Evolutionary conservation across 2,329 filamentous ascomycete species (phyloP).

Genomic region (Paraphoma sp.): DNA sequence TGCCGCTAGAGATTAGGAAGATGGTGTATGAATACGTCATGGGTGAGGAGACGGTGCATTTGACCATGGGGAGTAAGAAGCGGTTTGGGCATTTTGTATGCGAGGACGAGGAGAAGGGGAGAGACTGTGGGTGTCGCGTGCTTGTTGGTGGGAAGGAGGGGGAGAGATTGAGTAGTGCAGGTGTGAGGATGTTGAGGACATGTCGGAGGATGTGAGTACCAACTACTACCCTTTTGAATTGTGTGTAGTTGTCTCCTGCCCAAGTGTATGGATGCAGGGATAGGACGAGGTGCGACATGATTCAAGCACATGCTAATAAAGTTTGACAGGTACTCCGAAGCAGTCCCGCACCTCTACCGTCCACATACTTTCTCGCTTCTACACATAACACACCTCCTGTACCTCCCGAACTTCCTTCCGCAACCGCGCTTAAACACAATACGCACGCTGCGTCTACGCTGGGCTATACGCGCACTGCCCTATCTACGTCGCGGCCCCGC

Average conservation of each 20-base stretch:
- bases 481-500: conserved; percentile 32
- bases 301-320: background rate
- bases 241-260: background rate
- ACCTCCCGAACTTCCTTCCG: conserved; percentile 37
- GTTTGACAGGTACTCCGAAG: conserved; percentile 38
- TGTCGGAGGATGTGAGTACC: conserved; percentile 40
- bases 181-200: conserved; percentile 22
- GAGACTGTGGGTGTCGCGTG: conserved; percentile 37
- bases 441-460: conserved; percentile 37
- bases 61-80: conserved; percentile 37
- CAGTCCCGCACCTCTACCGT: conserved; percentile 36
- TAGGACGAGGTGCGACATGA: background rate
- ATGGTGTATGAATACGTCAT: conserved; percentile 43
- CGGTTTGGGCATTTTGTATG: conserved; percentile 44
- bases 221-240: background rate
- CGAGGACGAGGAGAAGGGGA: conserved; percentile 14
- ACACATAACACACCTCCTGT: conserved; percentile 41
- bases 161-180: conserved; percentile 14
- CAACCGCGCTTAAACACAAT: conserved; percentile 34
- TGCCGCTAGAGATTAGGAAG: conserved; percentile 39
- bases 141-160: conserved; percentile 33
- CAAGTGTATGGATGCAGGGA: background rate
- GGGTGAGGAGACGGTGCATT: conserved; percentile 36
- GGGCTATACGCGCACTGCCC: conserved; percentile 43
- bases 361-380: conserved; percentile 42